Evolutionary conservation across 208 protist genomes (phyloP), one percentile per base, ranked within the genome.

Genomic region (Trypanosoma theileri): DNA sequence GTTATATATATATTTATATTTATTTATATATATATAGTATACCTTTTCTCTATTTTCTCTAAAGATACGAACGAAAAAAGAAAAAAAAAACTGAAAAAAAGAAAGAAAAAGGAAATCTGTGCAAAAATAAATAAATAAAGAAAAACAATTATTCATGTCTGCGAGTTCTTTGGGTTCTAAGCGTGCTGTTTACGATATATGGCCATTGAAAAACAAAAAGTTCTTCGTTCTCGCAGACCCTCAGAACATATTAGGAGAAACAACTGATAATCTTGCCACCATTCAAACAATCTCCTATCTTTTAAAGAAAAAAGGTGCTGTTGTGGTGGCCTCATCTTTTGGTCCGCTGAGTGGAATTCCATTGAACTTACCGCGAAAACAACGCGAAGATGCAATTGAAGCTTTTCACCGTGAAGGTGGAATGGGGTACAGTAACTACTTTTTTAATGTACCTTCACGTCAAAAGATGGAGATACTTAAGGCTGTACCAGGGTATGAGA

Each of bases 351-450:
- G 72, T 13, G 85, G 83, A 50, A 79, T 78, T 41, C 68, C 74
- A 12, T 54, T 93, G 17, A 84, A 84, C 58, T 45, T 86, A 11
- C 74, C 77, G 0, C 66, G 76, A 17, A 48, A 69, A 13, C 73
- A 88, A 61, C 77, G 77, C 10, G 84, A 91, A 42, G 75, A 64
- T 7, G 81, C 78, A 13, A 69, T 89, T 48, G 80, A 90, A n/a
- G 83, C 77, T 6, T 95, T 95, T 44, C 61, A 63, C 17, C n/a
- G 59, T 6, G 85, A 93, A 56, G 73, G 71, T 2, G 85, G 83
- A 1, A 77, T 86, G 46, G 85, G 89, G 46, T 90, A 86, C 71
- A 87, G 73, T 16, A 82, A 90, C 63, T 91, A 81, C 69, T 91
- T 91, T 54, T 78, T 80, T 46, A 67, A 61, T 9, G 69, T 86